Base-by-base conservation (phyloP, 495 filamentous ascomycete species). In the Oidiodendron maius region DNA sequence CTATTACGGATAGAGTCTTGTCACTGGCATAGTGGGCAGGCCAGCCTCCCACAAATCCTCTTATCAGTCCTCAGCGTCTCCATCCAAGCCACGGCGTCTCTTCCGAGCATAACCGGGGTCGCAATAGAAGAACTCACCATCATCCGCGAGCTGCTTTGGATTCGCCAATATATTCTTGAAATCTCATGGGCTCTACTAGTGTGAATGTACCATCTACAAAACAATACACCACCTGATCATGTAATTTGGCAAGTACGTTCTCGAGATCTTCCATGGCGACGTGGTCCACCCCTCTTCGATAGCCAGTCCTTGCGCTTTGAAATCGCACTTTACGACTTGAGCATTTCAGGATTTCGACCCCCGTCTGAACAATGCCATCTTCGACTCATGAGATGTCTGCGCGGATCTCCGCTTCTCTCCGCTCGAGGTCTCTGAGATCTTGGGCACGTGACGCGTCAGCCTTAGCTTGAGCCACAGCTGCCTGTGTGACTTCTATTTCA, bases 221-320 rank as follows among this genome's bases (percentile, higher is more conserved):
- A 56, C 53, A 51, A 48, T 51, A 51, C 46, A 56, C 42, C 25
- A 55, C 52, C 46, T 55, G 34, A 50, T 55, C 40, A 51, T 40
- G 47, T 41, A 55, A 50, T 51, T 50, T 42, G 40, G 49, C 40
- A 45, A 54, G 50, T n/a, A 44, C 44, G 44, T 53, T 53, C 40
- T 41, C 52, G 32, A 55, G 46, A 46, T 50, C 52, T 55, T 50
- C 41, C 35, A 55, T 18, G 45, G 42, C 34, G 39, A 51, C 24
- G 51, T 55, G 51, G 46, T 55, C 52, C 40, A 55, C 47, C 26
- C 52, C 40, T 55, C 40, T 55, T 25, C 51, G 35, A 41, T 47
- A 35, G 47, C 46, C 32, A 18, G 40, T 55, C 46, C 51, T 55
- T 15, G 47, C 50, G 24, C 39, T 55, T 55, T 55, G 26, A 35